A percentile compares a stretch with the other conserved stretches of the same genome.
phyloP scores from a whole-genome alignment of 2,329 filamentous ascomycete genomes.

The Fusarium devonianum region DNA sequence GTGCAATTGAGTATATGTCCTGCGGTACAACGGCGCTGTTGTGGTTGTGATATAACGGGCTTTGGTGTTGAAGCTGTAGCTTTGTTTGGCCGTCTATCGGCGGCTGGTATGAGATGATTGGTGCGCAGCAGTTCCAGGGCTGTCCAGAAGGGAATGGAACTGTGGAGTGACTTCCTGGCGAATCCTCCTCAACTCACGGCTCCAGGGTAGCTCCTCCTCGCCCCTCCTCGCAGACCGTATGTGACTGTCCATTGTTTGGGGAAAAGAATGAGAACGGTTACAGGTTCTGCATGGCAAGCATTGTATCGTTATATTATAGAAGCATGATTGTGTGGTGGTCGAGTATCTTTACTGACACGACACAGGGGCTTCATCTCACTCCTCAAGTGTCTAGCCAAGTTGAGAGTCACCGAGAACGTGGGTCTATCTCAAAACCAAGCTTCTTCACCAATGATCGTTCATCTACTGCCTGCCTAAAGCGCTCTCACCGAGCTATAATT shows the following conservation, averaged over 20 bases:
- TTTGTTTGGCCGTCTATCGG: slow-evolving; percentile 18
- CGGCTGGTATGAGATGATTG: slow-evolving; percentile 34
- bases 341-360: too few relatives aligned
- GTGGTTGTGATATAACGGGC: background rate
- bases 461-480: background rate
- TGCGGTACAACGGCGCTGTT: background rate
- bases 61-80: slow-evolving; percentile 18
- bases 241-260: too few relatives aligned
- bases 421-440: slow-evolving; percentile 1
- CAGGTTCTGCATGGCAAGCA: too few relatives aligned
- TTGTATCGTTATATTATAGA: too few relatives aligned
- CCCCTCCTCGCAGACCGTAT: too few relatives aligned
- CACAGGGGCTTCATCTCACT: too few relatives aligned
- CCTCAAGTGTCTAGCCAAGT: background rate
- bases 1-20: too few relatives aligned
- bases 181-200: background rate
- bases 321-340: too few relatives aligned
- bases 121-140: slow-evolving; percentile 23
- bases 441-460: too few relatives aligned
- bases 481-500: slow-evolving; percentile 11
- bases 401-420: slow-evolving; percentile 9
- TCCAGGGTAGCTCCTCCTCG: slow-evolving; percentile 35
- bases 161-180: slow-evolving; percentile 6
- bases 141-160: slow-evolving; percentile 31
- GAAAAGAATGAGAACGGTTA: too few relatives aligned